Percentiles rank a stretch among this genome's conserved stretches.
Conservation (phyloP, 495 filamentous ascomycete genomes). For the Trichoderma parareesei region DNA sequence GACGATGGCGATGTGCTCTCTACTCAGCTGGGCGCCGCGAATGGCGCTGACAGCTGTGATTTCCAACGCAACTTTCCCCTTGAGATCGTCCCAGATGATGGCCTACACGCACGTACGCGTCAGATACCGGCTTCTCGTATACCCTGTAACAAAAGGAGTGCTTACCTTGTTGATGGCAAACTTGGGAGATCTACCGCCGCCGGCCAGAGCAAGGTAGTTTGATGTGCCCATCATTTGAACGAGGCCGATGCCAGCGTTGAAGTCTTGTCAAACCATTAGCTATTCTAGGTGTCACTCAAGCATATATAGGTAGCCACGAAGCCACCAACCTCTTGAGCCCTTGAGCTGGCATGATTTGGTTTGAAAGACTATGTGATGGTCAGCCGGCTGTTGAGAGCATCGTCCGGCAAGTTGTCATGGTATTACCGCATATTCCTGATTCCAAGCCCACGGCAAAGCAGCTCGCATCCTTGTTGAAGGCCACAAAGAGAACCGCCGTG, state of each 20-base stretch:
- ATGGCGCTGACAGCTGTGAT: constrained; percentile 52
- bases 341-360: constrained; percentile 68
- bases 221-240: constrained; percentile 83
- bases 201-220: constrained; percentile 83
- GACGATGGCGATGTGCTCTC: constrained; percentile 70
- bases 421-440: constrained; percentile 75
- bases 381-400: constrained; percentile 9
- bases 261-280: constrained; percentile 43
- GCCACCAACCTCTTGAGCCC: constrained; percentile 38
- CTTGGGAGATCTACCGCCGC: constrained; percentile 79
- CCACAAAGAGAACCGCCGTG: constrained; percentile 70
- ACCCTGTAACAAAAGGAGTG: constrained; percentile 15
- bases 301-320: background rate
- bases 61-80: constrained; percentile 60
- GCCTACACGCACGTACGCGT: constrained; percentile 37
- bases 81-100: constrained; percentile 86
- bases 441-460: constrained; percentile 88
- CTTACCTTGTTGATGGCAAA: constrained; percentile 77
- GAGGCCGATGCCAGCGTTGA: constrained; percentile 75
- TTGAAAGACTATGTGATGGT: constrained; percentile 55
- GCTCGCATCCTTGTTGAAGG: constrained; percentile 80
- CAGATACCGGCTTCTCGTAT: constrained; percentile 8
- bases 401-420: background rate
- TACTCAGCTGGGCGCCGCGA: constrained; percentile 68
- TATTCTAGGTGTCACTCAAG: background rate